These are phyloP conservation scores for Neurospora sp. DNA, from an alignment of 495 filamentous ascomycete species.

Conservation along the genomic window DNA sequence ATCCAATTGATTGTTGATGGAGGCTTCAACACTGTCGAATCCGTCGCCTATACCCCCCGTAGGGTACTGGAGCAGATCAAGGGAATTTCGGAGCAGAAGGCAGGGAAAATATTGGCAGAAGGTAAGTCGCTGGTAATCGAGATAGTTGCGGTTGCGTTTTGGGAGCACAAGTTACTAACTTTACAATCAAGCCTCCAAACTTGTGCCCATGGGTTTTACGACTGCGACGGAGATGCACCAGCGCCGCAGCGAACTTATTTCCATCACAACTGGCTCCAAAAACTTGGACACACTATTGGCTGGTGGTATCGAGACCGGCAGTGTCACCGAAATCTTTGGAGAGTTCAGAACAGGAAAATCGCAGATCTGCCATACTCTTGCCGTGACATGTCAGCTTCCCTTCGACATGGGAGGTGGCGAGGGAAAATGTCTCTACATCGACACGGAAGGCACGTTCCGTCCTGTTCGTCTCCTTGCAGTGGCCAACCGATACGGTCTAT, in stretches of 20 bases:
- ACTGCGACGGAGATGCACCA: slow-evolving; percentile 99
- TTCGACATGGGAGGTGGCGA: slow-evolving; percentile 99
- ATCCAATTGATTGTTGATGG: slow-evolving; percentile 88
- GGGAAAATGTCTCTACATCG: slow-evolving; percentile 98
- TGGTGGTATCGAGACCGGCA: slow-evolving; percentile 91
- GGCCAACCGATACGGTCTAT: slow-evolving; percentile 85
- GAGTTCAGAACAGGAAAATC: slow-evolving; percentile 97
- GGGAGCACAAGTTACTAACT: slow-evolving; percentile 1
- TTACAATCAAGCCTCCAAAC: slow-evolving; percentile 61
- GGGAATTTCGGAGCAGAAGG: slow-evolving; percentile 94
- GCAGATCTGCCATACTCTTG: slow-evolving; percentile 97
- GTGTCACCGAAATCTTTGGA: slow-evolving; percentile 97
- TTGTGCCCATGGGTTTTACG: slow-evolving; percentile 97
- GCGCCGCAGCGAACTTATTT: slow-evolving; percentile 89
- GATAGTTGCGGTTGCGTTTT: background rate
- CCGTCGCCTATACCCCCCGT: slow-evolving; percentile 88
- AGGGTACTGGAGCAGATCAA: slow-evolving; percentile 87
- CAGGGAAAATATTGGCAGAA: slow-evolving; percentile 84
- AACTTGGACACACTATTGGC: slow-evolving; percentile 91
- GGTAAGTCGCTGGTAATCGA: slow-evolving; percentile 37
- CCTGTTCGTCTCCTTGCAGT: slow-evolving; percentile 85
- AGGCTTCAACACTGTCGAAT: slow-evolving; percentile 89
- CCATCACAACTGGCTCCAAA: slow-evolving; percentile 94
- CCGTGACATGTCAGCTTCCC: slow-evolving; percentile 91
- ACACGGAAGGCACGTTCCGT: slow-evolving; percentile 94